A percentile compares a stretch with the other conserved stretches of the same genome.
Conservation (phyloP, 805 yeast genomes). For the Lipomyces orientalis region DNA sequence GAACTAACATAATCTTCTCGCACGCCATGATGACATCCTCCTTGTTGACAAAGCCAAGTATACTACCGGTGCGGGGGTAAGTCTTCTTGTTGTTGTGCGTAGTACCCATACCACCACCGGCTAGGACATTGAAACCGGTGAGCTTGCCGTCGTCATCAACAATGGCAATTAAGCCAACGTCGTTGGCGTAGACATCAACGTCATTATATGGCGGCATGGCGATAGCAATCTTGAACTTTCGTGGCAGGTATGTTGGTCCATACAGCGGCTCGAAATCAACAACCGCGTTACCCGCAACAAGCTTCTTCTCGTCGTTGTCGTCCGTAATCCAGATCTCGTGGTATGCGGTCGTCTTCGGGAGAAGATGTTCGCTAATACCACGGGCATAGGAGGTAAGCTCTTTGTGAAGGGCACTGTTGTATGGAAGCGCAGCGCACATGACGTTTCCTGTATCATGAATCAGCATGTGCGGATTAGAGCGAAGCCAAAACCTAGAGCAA, state of each 20-base stretch:
- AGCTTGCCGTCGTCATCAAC: slow-evolving; percentile 57
- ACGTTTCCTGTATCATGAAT: slow-evolving; percentile 58
- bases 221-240: slow-evolving; percentile 93
- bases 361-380: slow-evolving; percentile 75
- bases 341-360: slow-evolving; percentile 93
- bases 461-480: not conserved
- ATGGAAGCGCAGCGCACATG: slow-evolving; percentile 88
- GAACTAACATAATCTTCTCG: slow-evolving; percentile 91
- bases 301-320: slow-evolving; percentile 72
- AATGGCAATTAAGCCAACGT: slow-evolving; percentile 89
- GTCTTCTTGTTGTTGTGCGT: slow-evolving; percentile 97
- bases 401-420: slow-evolving; percentile 77
- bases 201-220: slow-evolving; percentile 96
- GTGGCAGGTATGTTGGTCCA: slow-evolving; percentile 85
- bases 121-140: slow-evolving; percentile 85
- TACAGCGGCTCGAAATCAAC: slow-evolving; percentile 86
- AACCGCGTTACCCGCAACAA: slow-evolving; percentile 85
- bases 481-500: not conserved
- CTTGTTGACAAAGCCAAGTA: slow-evolving; percentile 73
- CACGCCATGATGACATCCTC: slow-evolving; percentile 78
- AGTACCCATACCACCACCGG: slow-evolving; percentile 99
- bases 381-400: slow-evolving; percentile 71
- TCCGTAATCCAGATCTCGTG: slow-evolving; percentile 94
- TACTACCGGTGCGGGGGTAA: slow-evolving; percentile 91
- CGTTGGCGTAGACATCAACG: slow-evolving; percentile 95